Evolutionary conservation across 129 eudicot genomes (phyloP), one percentile per base, ranked within the genome.

Genomic region (Silybum marianum): DNA sequence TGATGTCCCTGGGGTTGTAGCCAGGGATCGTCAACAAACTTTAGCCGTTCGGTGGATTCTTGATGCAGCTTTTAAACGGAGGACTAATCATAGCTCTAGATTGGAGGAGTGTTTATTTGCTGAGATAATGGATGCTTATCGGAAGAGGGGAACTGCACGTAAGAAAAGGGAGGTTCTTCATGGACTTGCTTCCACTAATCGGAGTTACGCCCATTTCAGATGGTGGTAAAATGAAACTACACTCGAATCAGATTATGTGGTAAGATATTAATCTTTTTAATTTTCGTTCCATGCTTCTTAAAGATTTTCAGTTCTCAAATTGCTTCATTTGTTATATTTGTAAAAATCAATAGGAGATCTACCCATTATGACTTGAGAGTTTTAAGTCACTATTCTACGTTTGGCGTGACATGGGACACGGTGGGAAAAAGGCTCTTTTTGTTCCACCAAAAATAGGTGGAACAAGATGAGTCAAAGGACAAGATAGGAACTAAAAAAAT

Each of bases 1-100:
- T 75, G 84, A 80, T 80, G 87, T 84, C 18, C 87, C 87, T 75
- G 87, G 87, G 68, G 84, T 84, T 79, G 87, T 84, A 18, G 87
- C 46, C 5, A 75, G 70, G 19, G 84, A 84, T 84, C 77, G 87
- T 7, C 84, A 84, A 42, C 84, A 84, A 22, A 84, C 87, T 3
- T 65, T 84, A 38, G 85, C 80, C 30, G 78, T 69, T 83, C 82
- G 80, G 68, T 66, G 85, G 83, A 65, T 83, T 7, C 86, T 83
- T 71, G 86, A 83, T 83, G 86, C 78, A 7, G 86, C 86, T 62
- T 19, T 21, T 0, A 83, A 83, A 34, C 30, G 82, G 5, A 67
- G 82, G 8, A 72, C 79, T 42, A 83, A 83, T 19, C 78, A 83
- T 9, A 83, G 79, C 73, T 78, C 78, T 6, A 71, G 21, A 5